Conservation (phyloP, 73 alveolate genomes). For the Blepharisma japonicum region DNA sequence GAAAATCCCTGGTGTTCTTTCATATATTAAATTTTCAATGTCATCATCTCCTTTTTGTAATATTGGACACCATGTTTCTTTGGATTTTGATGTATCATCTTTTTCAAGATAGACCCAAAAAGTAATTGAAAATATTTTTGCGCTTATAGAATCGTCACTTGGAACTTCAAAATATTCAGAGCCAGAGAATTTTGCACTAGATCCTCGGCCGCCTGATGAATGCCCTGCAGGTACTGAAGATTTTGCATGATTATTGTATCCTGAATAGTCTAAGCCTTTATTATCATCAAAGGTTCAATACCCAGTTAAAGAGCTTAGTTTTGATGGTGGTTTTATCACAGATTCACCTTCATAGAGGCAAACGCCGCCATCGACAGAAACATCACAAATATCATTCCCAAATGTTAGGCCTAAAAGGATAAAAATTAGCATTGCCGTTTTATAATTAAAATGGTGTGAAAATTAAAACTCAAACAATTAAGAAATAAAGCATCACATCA, state of each 20-base stretch:
- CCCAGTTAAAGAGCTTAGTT: background rate
- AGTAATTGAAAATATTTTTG: slow-evolving; percentile 19
- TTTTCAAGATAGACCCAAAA: slow-evolving; percentile 26
- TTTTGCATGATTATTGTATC: background rate
- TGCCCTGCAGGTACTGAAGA: slow-evolving; percentile 16
- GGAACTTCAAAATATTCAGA: background rate
- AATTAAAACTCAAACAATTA: no score
- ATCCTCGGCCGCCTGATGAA: slow-evolving; percentile 25
- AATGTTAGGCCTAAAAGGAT: no score
- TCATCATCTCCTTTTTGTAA: slow-evolving; percentile 54
- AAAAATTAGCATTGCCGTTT: no score
- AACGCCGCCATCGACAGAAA: background rate
- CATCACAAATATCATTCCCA: background rate
- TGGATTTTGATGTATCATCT: slow-evolving; percentile 11
- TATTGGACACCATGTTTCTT: slow-evolving; percentile 43
- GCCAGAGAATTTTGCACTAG: slow-evolving; percentile 24
- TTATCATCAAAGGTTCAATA: slow-evolving; percentile 25
- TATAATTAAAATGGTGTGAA: no score
- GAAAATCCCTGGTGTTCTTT: slow-evolving; percentile 44
- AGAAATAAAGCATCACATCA: no score
- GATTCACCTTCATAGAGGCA: slow-evolving; percentile 9
- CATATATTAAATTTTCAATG: slow-evolving; percentile 13
- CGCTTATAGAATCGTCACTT: background rate
- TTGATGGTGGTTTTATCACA: background rate
- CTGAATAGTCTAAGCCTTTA: slow-evolving; percentile 23